Base-by-base conservation (phyloP, 108 stramenopile genomes). In the Conticribra guillardii region DNA sequence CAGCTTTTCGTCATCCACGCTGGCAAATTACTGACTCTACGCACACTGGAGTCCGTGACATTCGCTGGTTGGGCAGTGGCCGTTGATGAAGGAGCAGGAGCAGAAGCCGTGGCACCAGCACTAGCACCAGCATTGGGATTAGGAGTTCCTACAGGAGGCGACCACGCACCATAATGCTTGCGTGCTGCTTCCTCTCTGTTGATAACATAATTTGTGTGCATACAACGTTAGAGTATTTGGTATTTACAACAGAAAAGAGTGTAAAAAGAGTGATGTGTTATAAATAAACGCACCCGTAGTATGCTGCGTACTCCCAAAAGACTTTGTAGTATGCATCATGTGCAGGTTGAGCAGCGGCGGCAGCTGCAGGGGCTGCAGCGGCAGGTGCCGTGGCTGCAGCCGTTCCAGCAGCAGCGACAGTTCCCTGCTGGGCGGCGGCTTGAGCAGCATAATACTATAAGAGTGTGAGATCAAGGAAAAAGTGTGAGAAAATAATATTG, bases 1-100 rank as follows among this genome's bases (percentile, higher is more conserved):
- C n/a, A n/a, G n/a, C n/a, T n/a, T n/a, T n/a, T n/a, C n/a, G 32
- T 94, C 94, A 95, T 95, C 94, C 94, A 95, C 5, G 94, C 94
- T 26, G 94, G 94, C 19, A 95, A 71, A 74, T 95, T 95, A 3
- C 88, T 89, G 3, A 95, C 94, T 54, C 80, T 89, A 37, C 94
- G 76, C 23, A 82, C 80, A 55, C 94, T 86, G 19, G 94, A 86
- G 57, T 95, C 94, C 44, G 88, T 88, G 27, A 80, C 54, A 32
- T 64, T 74, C 15, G 48, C 26, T 52, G 56, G 14, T 45, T 57
- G 71, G 46, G 49, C 15, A 4, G 31, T 24, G 17, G 23, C 64
- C n/a, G 80, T 29, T 1, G 64, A 24, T 37, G 69, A 30, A 2
- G 79, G 30, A 19, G 64, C 41, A 11, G 68, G 46, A 0, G 69